Percentiles rank a stretch among this genome's conserved stretches.
Conservation (phyloP, 139 green algal genomes). For the Diplosphaera chodatii region DNA sequence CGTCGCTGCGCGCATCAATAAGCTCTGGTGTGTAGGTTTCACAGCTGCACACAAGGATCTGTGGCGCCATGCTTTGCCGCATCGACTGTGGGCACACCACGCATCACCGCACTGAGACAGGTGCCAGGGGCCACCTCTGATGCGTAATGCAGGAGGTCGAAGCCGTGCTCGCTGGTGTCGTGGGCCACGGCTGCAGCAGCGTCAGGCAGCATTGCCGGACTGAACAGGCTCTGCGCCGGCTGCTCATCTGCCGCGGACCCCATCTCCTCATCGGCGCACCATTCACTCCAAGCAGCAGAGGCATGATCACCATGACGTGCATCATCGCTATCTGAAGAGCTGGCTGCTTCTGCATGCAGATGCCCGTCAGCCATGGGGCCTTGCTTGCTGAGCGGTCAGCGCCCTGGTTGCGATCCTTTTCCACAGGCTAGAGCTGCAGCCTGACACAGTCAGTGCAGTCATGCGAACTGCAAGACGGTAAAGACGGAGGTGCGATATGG, state of each 20-base stretch:
- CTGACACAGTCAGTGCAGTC: too few species aligned
- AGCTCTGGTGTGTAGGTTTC: background rate
- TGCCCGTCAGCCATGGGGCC: too few species aligned
- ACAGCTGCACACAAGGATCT: too few species aligned
- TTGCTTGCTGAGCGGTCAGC: too few species aligned
- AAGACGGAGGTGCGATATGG: too few species aligned
- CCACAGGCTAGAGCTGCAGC: too few species aligned
- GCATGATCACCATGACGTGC: background rate
- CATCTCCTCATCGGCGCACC: conserved; percentile 25
- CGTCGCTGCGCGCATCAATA: conserved; percentile 2
- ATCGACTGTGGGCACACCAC: too few species aligned
- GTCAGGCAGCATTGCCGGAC: conserved; percentile 24
- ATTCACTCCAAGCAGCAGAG: conserved; percentile 39
- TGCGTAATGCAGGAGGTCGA: conserved; percentile 26
- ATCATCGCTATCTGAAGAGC: background rate
- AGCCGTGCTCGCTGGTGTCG: conserved; percentile 42
- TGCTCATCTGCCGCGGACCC: conserved; percentile 30
- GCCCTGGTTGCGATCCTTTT: too few species aligned
- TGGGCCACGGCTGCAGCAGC: conserved; percentile 53
- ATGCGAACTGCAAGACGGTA: too few species aligned
- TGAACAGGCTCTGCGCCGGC: conserved; percentile 56
- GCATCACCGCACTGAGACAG: too few species aligned
- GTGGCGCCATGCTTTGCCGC: too few species aligned
- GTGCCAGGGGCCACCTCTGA: conserved; percentile 10
- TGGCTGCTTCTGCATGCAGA: too few species aligned